Percentiles rank a stretch among this genome's conserved stretches.
phyloP scores from a whole-genome alignment of 306 rosid species.

The Rubus idaeus region DNA sequence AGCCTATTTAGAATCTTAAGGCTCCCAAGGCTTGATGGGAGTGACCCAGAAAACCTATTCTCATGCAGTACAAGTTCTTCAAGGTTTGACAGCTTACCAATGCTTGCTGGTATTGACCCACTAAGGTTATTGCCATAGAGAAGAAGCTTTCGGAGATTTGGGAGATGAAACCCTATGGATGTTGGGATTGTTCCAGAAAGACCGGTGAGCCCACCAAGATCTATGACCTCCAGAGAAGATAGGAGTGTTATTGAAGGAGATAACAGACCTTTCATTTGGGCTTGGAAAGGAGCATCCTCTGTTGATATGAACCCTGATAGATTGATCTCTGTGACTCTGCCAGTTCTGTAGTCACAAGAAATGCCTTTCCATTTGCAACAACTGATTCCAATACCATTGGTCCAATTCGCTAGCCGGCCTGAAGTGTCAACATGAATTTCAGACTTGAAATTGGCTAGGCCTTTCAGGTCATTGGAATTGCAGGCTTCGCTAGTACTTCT shows the following conservation, averaged over 20 bases:
- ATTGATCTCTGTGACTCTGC: conserved; percentile 53
- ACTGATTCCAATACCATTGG: conserved; percentile 32
- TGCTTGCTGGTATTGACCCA: conserved; percentile 63
- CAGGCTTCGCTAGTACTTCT: conserved; percentile 31
- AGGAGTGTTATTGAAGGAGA: conserved; percentile 56
- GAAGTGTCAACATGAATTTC: conserved; percentile 57
- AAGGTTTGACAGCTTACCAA: conserved; percentile 56
- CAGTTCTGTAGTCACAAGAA: conserved; percentile 47
- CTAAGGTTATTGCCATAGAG: conserved; percentile 60
- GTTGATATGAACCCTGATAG: conserved; percentile 59
- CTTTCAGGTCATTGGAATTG: conserved; percentile 50
- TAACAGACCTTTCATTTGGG: conserved; percentile 54
- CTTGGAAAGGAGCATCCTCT: conserved; percentile 37
- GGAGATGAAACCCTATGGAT: conserved; percentile 44
- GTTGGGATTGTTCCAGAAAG: conserved; percentile 59
- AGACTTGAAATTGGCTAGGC: conserved; percentile 55
- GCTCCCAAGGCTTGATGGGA: conserved; percentile 56
- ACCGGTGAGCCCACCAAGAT: conserved; percentile 56
- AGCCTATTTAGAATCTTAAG: conserved; percentile 37
- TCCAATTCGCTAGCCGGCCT: conserved; percentile 54
- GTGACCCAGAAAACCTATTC: conserved; percentile 48
- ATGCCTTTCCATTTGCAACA: conserved; percentile 74
- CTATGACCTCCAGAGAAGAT: conserved; percentile 52
- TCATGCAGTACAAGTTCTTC: conserved; percentile 52
- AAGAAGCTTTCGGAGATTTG: conserved; percentile 47